These are phyloP conservation scores for Onygenales sp. DNA, from an alignment of 2,329 filamentous ascomycete genomes.

Conservation along the genomic window DNA sequence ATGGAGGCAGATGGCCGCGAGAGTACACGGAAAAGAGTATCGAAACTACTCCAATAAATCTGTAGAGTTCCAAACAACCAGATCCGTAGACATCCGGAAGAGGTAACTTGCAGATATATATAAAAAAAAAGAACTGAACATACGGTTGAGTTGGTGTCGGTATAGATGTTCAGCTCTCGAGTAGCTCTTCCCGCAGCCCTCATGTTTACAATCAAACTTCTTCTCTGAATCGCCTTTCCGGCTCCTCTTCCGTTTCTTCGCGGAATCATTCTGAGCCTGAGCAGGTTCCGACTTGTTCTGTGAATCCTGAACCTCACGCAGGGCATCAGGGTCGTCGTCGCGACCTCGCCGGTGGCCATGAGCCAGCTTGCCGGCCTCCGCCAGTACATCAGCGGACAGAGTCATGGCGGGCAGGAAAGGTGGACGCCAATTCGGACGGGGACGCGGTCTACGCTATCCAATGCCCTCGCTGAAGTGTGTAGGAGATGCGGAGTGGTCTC, in stretches of 20 bases:
- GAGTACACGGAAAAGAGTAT: background rate
- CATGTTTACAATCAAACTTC: conserved; percentile 69
- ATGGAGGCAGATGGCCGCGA: background rate
- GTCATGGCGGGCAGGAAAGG: background rate
- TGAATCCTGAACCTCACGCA: background rate
- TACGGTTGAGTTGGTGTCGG: conserved; percentile 89
- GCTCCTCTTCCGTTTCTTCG: conserved; percentile 35
- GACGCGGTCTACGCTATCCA: background rate
- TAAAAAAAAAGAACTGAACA: conserved; percentile 24
- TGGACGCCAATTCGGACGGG: background rate
- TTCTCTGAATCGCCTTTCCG: conserved; percentile 38
- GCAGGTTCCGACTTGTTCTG: background rate
- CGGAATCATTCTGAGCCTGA: background rate
- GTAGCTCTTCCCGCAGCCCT: conserved; percentile 90
- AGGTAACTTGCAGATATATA: background rate
- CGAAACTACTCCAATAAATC: too few relatives aligned
- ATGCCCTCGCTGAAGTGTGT: conserved; percentile 1
- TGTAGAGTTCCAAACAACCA: background rate
- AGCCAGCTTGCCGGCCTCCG: conserved; percentile 1
- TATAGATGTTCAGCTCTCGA: conserved; percentile 95
- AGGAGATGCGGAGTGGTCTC: background rate
- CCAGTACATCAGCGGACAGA: background rate
- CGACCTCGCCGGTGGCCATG: background rate
- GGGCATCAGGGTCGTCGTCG: background rate
- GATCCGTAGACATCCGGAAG: background rate